These are phyloP conservation scores for Phialophora macrospora DNA, from an alignment of 2,329 filamentous ascomycete genomes.

Conservation along the genomic window DNA sequence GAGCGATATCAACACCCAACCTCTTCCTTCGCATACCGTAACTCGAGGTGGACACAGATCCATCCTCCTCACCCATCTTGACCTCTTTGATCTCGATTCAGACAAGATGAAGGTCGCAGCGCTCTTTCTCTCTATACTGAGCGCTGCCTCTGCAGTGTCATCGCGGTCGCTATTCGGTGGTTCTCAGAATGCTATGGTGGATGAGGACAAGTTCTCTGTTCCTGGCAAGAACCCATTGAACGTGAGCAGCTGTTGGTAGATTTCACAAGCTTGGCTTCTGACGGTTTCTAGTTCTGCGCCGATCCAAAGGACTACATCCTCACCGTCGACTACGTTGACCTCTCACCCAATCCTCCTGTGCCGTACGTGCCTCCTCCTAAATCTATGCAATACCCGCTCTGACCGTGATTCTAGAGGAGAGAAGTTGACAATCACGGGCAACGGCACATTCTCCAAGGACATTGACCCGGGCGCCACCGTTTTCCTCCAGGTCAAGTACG, in stretches of 20 bases:
- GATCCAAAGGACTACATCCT: slow-evolving; percentile 73
- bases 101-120: slow-evolving; percentile 34
- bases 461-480: slow-evolving; percentile 82
- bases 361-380: slow-evolving; percentile 73
- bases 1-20: slow-evolving; percentile 24
- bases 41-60: not conserved
- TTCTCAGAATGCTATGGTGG: slow-evolving; percentile 57
- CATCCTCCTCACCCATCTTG: not conserved
- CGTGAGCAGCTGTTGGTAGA: slow-evolving; percentile 26
- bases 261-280: slow-evolving; percentile 4
- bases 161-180: slow-evolving; percentile 55
- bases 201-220: slow-evolving; percentile 64
- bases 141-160: slow-evolving; percentile 51
- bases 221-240: slow-evolving; percentile 84
- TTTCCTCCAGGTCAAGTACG: slow-evolving; percentile 86
- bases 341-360: slow-evolving; percentile 82
- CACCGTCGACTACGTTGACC: slow-evolving; percentile 76
- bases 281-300: slow-evolving; percentile 64
- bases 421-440: slow-evolving; percentile 77
- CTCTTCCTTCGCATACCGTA: not conserved
- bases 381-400: slow-evolving; percentile 1
- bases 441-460: slow-evolving; percentile 71
- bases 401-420: slow-evolving; percentile 64
- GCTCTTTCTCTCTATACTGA: slow-evolving; percentile 50
- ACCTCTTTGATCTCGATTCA: not conserved